These are phyloP conservation scores for Pseudocercospora cruenta DNA, from an alignment of 2,329 filamentous ascomycete genomes.

Conservation along the genomic window DNA sequence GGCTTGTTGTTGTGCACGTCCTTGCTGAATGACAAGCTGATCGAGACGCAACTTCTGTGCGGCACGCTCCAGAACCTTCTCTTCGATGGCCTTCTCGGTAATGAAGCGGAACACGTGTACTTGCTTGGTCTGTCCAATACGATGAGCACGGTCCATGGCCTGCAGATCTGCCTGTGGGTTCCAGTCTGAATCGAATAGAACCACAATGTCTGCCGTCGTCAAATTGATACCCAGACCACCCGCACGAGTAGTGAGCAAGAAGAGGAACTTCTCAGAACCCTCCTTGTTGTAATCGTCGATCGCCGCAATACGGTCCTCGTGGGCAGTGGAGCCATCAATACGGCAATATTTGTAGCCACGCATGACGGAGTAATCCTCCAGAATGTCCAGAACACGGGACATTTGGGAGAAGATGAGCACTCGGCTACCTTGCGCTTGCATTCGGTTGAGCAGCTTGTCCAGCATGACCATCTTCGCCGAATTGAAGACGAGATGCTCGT, in stretches of 20 bases:
- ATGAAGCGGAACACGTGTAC: conserved; percentile 96
- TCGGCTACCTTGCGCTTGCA: conserved; percentile 84
- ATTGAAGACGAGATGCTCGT: conserved; percentile 92
- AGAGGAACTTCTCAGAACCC: conserved; percentile 93
- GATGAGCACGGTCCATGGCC: conserved; percentile 97
- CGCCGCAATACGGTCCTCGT: conserved; percentile 94
- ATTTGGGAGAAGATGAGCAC: conserved; percentile 99
- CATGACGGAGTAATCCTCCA: conserved; percentile 98
- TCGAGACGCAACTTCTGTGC: conserved; percentile 96
- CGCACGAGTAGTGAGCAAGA: conserved; percentile 90
- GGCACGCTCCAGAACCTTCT: conserved; percentile 94
- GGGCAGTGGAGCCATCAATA: conserved; percentile 94
- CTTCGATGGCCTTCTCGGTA: conserved; percentile 96
- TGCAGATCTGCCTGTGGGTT: conserved; percentile 98
- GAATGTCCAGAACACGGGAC: conserved; percentile 93
- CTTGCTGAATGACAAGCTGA: conserved; percentile 97
- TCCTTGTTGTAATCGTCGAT: conserved; percentile 99
- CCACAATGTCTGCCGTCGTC: conserved; percentile 91
- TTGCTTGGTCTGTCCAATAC: conserved; percentile 98
- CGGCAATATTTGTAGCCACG: conserved; percentile 93
- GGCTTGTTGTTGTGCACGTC: conserved; percentile 83
- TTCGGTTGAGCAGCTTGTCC: conserved; percentile 82
- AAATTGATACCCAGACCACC: conserved; percentile 97
- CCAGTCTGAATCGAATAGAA: conserved; percentile 98
- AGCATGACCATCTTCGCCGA: conserved; percentile 97